Evolutionary conservation across 805 yeast genomes (phyloP), one percentile per base, ranked within the genome.

Genomic region (Cyberlindnera suaveolens): DNA sequence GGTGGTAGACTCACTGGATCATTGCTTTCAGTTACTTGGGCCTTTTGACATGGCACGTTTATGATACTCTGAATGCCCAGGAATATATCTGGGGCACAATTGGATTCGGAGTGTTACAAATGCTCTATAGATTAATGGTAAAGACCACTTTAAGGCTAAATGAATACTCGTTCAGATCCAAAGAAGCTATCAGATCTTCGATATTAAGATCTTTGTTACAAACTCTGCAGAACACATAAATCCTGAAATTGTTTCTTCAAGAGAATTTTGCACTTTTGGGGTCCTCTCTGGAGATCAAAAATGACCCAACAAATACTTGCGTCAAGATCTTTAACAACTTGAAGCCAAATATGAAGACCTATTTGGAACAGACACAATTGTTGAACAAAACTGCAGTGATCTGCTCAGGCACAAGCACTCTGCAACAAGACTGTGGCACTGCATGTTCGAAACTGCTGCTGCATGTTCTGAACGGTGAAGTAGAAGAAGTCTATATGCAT

Each of bases 1-100:
- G 75, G 52, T 59, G 70, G 45, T 77, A 74, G 46, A 39, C 67
- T 8, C 83, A 77, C 56, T 77, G 82, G 82, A 47, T 72, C 13
- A 49, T 67, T 38, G 82, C 77, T 0, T 50, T 73, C 34, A 78
- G 71, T 0, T 75, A 69, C 51, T 64, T 69, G 46, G 75, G 67
- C 18, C 63, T 74, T 9, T 58, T 77, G 47, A 65, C 66, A 33
- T 67, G 68, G 65, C 83, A 77, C 54, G 61, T 64, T 18, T 57
- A 60, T 46, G 63, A 54, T 1, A 27, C 47, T 6, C 55, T 74
- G 34, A 60, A 60, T 29, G 52, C 71, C 34, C 63, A 69, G 30
- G 57, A 66, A 39, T 77, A 74, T 48, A 52, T 77, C 61, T 68
- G 70, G 63, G 78, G 72, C 0, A 71, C 80, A 3, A 52, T 75